These are phyloP conservation scores for Marasmius sp. DNA, from an alignment of 1,284 basidiomycete genomes.

Conservation along the genomic window DNA sequence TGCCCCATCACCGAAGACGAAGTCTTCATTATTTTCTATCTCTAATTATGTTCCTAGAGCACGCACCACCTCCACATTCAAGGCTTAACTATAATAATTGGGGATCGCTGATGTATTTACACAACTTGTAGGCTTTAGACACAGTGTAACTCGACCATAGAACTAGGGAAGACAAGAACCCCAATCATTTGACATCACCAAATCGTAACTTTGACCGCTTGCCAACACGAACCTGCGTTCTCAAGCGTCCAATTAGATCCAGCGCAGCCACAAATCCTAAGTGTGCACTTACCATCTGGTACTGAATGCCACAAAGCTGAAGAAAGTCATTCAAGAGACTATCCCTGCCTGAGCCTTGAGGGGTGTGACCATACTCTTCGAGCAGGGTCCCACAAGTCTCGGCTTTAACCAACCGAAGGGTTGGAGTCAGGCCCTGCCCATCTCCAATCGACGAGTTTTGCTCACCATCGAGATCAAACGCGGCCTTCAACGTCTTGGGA, in stretches of 20 bases:
- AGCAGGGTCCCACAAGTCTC: conserved; percentile 36
- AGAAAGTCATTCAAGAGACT: conserved; percentile 51
- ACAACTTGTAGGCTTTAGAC: too few relatives aligned
- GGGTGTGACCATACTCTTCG: conserved; percentile 37
- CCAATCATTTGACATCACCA: too few relatives aligned
- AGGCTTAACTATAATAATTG: too few relatives aligned
- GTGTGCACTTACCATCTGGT: conserved; percentile 34
- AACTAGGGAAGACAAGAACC: too few relatives aligned
- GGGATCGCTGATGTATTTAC: too few relatives aligned
- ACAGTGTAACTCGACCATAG: too few relatives aligned
- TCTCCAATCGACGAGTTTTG: neutral
- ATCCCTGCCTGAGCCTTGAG: conserved; percentile 27
- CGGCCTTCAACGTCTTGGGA: conserved; percentile 43
- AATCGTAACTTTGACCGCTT: too few relatives aligned
- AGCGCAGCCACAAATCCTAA: neutral
- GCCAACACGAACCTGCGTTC: too few relatives aligned
- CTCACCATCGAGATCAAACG: conserved; percentile 48
- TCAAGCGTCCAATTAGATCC: neutral
- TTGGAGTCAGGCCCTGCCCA: neutral
- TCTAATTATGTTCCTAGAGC: too few relatives aligned
- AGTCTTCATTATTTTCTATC: too few relatives aligned
- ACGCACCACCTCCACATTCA: too few relatives aligned
- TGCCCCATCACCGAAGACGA: neutral
- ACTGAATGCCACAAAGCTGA: conserved; percentile 49
- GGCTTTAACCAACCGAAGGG: conserved; percentile 21